Percentiles rank a stretch among this genome's conserved stretches.
These are phyloP conservation scores for Sugiyamaella marilandica DNA, from an alignment of 805 yeast species.

Conservation along the genomic window DNA sequence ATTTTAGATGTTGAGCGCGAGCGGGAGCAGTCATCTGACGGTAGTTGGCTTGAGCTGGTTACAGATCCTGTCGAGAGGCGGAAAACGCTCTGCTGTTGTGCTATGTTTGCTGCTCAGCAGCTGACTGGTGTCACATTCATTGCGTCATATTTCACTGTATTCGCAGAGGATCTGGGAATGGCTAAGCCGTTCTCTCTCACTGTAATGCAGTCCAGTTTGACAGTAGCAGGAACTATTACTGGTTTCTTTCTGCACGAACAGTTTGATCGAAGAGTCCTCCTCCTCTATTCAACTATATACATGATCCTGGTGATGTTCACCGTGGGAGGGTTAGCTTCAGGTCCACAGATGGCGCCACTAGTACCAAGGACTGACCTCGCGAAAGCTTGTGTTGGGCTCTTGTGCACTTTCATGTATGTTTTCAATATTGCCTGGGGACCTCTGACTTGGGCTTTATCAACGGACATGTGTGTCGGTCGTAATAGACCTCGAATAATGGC, in stretches of 20 bases:
- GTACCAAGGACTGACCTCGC: slow-evolving; percentile 4
- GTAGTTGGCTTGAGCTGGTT: slow-evolving; percentile 8
- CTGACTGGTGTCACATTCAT: slow-evolving; percentile 12
- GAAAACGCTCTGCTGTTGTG: slow-evolving; percentile 9
- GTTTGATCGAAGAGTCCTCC: slow-evolving; percentile 2
- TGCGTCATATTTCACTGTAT: slow-evolving; percentile 11
- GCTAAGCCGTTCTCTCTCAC: slow-evolving; percentile 7
- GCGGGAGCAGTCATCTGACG: not conserved
- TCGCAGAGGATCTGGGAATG: slow-evolving; percentile 6
- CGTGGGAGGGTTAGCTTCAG: slow-evolving; percentile 9
- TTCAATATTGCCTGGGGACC: slow-evolving; percentile 12
- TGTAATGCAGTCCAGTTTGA: not conserved
- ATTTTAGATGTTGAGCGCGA: slow-evolving; percentile 5
- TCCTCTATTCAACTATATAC: not conserved
- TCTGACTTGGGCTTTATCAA: slow-evolving; percentile 10
- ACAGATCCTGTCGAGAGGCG: slow-evolving; percentile 12
- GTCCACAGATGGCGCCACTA: slow-evolving; percentile 3
- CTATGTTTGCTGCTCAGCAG: slow-evolving; percentile 12
- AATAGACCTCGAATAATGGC: slow-evolving; percentile 11
- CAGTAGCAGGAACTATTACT: slow-evolving; percentile 3
- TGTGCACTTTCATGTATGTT: slow-evolving; percentile 5
- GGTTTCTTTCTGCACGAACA: slow-evolving; percentile 2
- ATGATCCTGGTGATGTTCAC: slow-evolving; percentile 8
- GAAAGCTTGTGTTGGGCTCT: not conserved
- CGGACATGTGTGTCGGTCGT: slow-evolving; percentile 10